phyloP scores from a whole-genome alignment of 2,329 filamentous ascomycete species.

The Sporothrix globosa region DNA sequence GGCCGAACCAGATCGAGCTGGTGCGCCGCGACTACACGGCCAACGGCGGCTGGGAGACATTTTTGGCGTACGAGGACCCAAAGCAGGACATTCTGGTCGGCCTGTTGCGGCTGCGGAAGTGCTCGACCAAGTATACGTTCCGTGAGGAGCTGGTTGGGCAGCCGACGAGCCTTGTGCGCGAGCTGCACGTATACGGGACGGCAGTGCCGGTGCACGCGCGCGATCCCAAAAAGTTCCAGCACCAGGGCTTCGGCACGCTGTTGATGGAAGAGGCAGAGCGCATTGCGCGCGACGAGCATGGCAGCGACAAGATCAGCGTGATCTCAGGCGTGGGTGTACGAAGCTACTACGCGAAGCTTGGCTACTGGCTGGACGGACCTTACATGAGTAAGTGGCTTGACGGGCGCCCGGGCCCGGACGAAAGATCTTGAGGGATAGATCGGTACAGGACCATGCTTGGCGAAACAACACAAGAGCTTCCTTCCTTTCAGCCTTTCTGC shows the following conservation, averaged over 20 bases:
- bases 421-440: not conserved
- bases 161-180: conserved; percentile 87
- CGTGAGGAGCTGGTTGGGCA: conserved; percentile 83
- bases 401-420: conserved; percentile 45
- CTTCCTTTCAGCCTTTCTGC: too few species aligned
- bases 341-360: conserved; percentile 91
- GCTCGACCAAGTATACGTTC: conserved; percentile 88
- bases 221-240: conserved; percentile 95
- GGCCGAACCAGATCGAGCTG: conserved; percentile 93
- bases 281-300: conserved; percentile 92
- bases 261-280: conserved; percentile 98
- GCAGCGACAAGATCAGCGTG: conserved; percentile 90
- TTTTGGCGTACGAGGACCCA: conserved; percentile 95
- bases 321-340: conserved; percentile 97
- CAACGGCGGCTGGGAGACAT: conserved; percentile 98
- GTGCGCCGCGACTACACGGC: conserved; percentile 91
- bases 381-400: conserved; percentile 74
- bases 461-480: too few species aligned
- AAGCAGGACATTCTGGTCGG: conserved; percentile 98
- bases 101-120: conserved; percentile 84
- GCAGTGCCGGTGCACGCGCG: conserved; percentile 96
- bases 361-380: conserved; percentile 90
- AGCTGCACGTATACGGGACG: conserved; percentile 94
- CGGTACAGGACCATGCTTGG: too few species aligned
- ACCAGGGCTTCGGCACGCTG: conserved; percentile 94